These are phyloP conservation scores for Candolleomyces efflorescens DNA, from an alignment of 768 basidiomycete species.

Conservation along the genomic window DNA sequence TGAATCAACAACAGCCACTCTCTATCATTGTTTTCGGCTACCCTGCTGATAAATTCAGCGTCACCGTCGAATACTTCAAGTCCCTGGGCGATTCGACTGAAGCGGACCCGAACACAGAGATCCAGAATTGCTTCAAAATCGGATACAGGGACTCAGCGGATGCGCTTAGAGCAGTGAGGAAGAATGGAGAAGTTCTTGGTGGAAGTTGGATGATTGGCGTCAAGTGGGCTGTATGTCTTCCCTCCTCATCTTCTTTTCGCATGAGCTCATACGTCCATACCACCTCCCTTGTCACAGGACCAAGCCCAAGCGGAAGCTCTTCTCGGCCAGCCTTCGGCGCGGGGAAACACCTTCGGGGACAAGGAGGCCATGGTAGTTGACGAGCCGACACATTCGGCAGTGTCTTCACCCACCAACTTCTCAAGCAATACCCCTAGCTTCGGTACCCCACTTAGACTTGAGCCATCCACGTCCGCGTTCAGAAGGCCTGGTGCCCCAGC, in stretches of 20 bases:
- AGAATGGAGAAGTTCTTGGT: constrained; percentile 75
- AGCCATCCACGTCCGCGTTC: constrained; percentile 71
- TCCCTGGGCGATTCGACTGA: constrained; percentile 70
- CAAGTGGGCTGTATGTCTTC: constrained; percentile 72
- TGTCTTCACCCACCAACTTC: constrained; percentile 10
- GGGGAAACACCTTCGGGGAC: constrained; percentile 17
- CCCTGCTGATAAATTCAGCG: constrained; percentile 70
- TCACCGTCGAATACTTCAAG: constrained; percentile 71
- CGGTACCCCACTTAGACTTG: constrained; percentile 69
- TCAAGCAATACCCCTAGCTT: constrained; percentile 37
- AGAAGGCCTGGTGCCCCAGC: constrained; percentile 37
- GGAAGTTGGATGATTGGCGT: constrained; percentile 83
- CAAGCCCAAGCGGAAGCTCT: constrained; percentile 51
- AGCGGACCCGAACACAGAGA: constrained; percentile 60
- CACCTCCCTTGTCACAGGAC: constrained; percentile 40
- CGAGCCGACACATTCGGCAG: constrained; percentile 25
- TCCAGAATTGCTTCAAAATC: constrained; percentile 78
- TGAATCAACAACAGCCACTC: constrained; percentile 33
- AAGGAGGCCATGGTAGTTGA: constrained; percentile 45
- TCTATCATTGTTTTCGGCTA: constrained; percentile 88
- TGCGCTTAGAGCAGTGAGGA: constrained; percentile 73
- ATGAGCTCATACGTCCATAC: constrained; percentile 5
- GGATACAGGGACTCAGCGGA: constrained; percentile 70
- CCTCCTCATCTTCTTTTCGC: not conserved
- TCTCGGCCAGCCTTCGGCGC: constrained; percentile 36